Evolutionary conservation across 805 yeast species (phyloP), one percentile per base, ranked within the genome.

Genomic region (Candida adriatica): DNA sequence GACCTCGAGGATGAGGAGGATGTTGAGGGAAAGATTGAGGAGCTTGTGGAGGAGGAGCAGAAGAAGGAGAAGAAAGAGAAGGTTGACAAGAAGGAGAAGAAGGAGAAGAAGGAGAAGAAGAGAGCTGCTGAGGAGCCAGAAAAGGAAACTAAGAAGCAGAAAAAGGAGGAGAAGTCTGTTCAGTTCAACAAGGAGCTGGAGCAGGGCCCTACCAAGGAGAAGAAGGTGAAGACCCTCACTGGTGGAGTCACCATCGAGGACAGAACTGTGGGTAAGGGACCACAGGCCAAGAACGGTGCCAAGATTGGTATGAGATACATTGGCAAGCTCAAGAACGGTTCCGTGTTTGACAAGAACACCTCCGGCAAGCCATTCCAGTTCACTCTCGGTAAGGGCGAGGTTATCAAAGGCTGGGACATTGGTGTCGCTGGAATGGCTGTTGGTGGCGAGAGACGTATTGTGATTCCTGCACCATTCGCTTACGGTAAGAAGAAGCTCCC

Each of bases 351-450:
- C 73, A 88, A 90, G 64, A 92, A 92, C 78, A 86, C 95, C 49
- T 72, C 79, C 45, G 99, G 99, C 53, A 90, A 86, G 70, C 98
- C 99, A 55, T 92, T 92, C 62, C 63, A 65, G 44, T 92, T 92
- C 65, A 75, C 74, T 42, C 73, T 92, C 50, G 98, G 98, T 53
- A 83, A 81, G 61, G 98, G 97, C 57, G 98, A 92, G 66, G 96
- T 94, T 49, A 92, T 92, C 70, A 85, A 85, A 63, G 98, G 97
- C 45, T 92, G 95, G 85, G 99, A 92, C 59, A 73, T 90, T 54
- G 99, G 99, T 72, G 92, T 92, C 51, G 87, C 90, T 38, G 97
- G 97, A 59, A 88, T 92, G 96, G 78, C 94, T 36, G 94, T 85
- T 56, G 96, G 96, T 55, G 97, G 97, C 57, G 98, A 92, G 73